Base-by-base conservation (phyloP, 495 filamentous ascomycete species). In the Terfezia claveryi region DNA sequence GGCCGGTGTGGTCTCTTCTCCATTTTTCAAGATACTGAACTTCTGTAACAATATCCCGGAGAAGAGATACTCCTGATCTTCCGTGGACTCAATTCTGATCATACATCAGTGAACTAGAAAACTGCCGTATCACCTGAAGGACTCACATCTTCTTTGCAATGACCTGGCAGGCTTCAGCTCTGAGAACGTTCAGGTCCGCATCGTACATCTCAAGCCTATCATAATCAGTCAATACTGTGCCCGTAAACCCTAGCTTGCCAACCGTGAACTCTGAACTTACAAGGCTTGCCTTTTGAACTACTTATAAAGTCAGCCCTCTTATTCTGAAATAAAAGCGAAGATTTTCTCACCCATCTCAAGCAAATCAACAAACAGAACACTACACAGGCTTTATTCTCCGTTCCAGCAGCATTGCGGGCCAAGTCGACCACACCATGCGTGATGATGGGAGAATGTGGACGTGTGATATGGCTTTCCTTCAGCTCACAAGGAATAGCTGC, bases 111-210 rank as follows among this genome's bases (percentile, higher is more conserved):
- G 2, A 16, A 16, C 37, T 50, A 10, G 50, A 14, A 38, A 60
- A 32, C 27, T 32, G 27, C 7, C 7, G 27, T 32, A 32, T 32
- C 27, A 32, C 27, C 27, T 32, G 27, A 2, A 32, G 27, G 27
- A 2, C 67, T 53, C 70, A 80, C 80, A 95, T 80, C 41, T 74
- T 73, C 72, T 95, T 98, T n/a, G 92, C 87, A 54, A 98, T 83
- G 44, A 94, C 78, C 68, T 96, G 91, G 66, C 84, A 91, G n/a
- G 92, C 88, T 16, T 76, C 68, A 8, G 85, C 87, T 17, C 89
- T 76, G 23, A 83, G 71, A 52, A 80, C 66, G 64, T 93, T 87
- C 41, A 98, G 71, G 52, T 85, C 82, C 4, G 88, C 79, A 67
- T 98, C 87, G 81, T 87, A 96, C 8, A 94, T 76, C 71, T 96